phyloP scores from a whole-genome alignment of 2,329 filamentous ascomycete species.

The Aspergillus viridinutans region DNA sequence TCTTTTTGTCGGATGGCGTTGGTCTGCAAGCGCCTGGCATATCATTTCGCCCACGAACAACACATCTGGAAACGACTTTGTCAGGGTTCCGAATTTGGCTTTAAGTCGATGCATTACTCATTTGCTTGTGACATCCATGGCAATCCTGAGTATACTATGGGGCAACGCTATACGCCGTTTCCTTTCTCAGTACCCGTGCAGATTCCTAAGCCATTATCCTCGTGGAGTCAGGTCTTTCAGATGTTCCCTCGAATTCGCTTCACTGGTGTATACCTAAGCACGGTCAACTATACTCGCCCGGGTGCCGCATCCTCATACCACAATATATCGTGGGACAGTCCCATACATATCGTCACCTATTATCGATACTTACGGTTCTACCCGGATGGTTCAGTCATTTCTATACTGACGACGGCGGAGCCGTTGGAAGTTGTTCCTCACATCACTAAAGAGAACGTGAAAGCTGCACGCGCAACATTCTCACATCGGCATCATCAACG shows the following conservation, averaged over 20 bases:
- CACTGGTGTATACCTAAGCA: conserved; percentile 94
- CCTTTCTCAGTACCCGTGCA: conserved; percentile 24
- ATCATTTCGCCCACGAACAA: conserved; percentile 77
- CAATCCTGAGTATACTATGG: conserved; percentile 30
- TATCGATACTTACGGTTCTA: conserved; percentile 96
- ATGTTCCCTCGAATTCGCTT: conserved; percentile 81
- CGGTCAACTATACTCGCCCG: conserved; percentile 86
- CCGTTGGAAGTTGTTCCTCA: conserved; percentile 84
- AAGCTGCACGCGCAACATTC: conserved; percentile 27
- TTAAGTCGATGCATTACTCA: conserved; percentile 75
- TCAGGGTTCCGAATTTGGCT: conserved; percentile 68
- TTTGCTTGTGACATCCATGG: conserved; percentile 62
- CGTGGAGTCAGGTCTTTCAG: conserved; percentile 69
- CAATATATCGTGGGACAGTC: conserved; percentile 70
- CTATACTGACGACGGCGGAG: conserved; percentile 73
- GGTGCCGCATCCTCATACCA: conserved; percentile 66
- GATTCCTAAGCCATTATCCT: conserved; percentile 41
- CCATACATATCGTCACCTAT: conserved; percentile 94
- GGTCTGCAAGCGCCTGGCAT: conserved; percentile 85
- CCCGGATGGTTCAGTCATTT: conserved; percentile 79
- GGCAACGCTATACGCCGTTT: conserved; percentile 33
- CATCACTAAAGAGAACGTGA: conserved; percentile 67
- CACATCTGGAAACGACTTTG: conserved; percentile 79
- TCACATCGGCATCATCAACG: conserved; percentile 34
- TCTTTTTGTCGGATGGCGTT: conserved; percentile 70